Conservation (phyloP, 805 yeast genomes). For the Myxozyma sirexii region DNA sequence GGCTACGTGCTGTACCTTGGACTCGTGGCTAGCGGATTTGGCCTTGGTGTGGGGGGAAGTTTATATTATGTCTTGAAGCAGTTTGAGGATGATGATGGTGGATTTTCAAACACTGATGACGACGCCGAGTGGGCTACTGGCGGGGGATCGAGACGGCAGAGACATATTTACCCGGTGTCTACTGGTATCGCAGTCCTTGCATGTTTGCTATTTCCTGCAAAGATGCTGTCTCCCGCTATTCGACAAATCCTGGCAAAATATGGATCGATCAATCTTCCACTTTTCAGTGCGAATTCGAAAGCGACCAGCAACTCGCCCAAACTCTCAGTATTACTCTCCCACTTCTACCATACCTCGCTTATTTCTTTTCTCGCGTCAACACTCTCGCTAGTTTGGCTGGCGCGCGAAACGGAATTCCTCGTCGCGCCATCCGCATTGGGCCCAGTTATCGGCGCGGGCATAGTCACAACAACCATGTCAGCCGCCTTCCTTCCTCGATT, state of each 20-base stretch:
- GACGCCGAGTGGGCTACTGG: not conserved
- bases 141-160: conserved; percentile 24
- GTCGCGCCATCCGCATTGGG: conserved; percentile 15
- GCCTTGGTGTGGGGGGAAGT: conserved; percentile 2
- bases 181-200: conserved; percentile 10
- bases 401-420: conserved; percentile 28
- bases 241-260: conserved; percentile 12
- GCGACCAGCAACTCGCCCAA: conserved; percentile 8
- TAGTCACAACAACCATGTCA: conserved; percentile 6
- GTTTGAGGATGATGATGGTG: conserved; percentile 7
- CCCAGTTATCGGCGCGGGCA: conserved; percentile 18
- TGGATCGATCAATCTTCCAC: conserved; percentile 23
- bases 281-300: not conserved
- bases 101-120: not conserved
- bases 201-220: conserved; percentile 10
- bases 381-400: conserved; percentile 18
- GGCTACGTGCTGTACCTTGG: conserved; percentile 21
- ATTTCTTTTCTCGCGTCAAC: conserved; percentile 16
- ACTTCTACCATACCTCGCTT: conserved; percentile 13
- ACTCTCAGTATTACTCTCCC: conserved; percentile 13
- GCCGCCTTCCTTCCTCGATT: conserved; percentile 19
- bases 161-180: conserved; percentile 27
- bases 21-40: conserved; percentile 14
- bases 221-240: conserved; percentile 12
- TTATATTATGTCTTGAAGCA: not conserved